Evolutionary conservation across 257 asterid genomes (phyloP), one percentile per base, ranked within the genome.

Genomic region (Penstemon newberryi): DNA sequence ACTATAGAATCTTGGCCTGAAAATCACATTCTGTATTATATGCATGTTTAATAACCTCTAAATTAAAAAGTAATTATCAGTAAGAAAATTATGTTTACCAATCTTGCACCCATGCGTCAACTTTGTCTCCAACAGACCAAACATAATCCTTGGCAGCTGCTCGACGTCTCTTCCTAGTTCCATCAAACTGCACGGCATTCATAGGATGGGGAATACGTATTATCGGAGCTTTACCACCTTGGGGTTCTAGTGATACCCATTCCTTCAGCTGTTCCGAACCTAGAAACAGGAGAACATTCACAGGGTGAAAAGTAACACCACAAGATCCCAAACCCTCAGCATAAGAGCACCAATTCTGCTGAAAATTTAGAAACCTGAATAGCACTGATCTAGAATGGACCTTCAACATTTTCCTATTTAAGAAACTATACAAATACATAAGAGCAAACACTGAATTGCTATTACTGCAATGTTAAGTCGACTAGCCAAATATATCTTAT

Each of bases 61-160:
- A 12, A 43, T 57, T 15, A 38, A 36, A 56, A 71, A 44, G 19
- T 41, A 36, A 11, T 52, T 49, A 38, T 64, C 55, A 64, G 39
- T 45, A 59, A 71, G 67, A 7, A 62, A 56, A 55, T 53, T 59
- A 25, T 55, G 47, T 84, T 81, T 76, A 95, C 99, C 99, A 81
- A 74, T 83, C 86, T 54, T 81, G 80, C 42, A 87, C 62, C 88
- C 87, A 86, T 9, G 88, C 96, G 80, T 95, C 99, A 66, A 89
- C 99, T 69, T 82, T 82, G 76, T 95, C 99, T 63, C 96, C 96
- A 56, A 81, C 83, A 73, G 89, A 91, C 99, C 99, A 91, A 55
- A 76, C 41, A 67, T 85, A 77, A 56, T 91, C 94, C 83, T 72
- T 82, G 44, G 70, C 80, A 71, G 85, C 93, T 56, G 90, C 88